Conservation (phyloP, 2,329 filamentous ascomycete species). For the Diaporthe citri region DNA sequence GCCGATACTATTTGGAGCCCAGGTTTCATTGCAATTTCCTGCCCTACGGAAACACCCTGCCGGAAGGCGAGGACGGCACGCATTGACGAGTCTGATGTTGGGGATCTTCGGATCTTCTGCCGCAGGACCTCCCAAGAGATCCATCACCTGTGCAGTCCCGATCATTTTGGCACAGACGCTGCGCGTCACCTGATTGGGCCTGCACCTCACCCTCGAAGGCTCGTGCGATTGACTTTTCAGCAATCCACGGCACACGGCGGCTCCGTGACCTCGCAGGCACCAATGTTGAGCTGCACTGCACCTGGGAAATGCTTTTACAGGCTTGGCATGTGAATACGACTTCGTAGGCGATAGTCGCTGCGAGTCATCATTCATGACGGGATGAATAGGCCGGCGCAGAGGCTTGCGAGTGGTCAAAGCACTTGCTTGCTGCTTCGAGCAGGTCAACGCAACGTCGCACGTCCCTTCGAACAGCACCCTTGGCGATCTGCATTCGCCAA, state of each 20-base stretch:
- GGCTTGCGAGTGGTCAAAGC: conserved; percentile 24
- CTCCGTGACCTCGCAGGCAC: conserved; percentile 9
- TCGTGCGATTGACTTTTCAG: conserved; percentile 7
- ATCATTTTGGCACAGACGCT: conserved; percentile 29
- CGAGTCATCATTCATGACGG: conserved; percentile 23
- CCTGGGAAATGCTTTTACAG: not conserved
- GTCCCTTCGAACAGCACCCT: conserved; percentile 30
- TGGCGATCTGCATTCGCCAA: conserved; percentile 29
- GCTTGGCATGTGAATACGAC: conserved; percentile 30
- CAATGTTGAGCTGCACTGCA: conserved; percentile 13
- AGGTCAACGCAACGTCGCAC: conserved; percentile 21
- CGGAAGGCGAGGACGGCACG: conserved; percentile 12
- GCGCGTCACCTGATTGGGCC: conserved; percentile 27
- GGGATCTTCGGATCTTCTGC: conserved; percentile 25
- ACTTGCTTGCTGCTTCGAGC: conserved; percentile 1
- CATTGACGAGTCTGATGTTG: conserved; percentile 31
- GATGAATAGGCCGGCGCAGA: conserved; percentile 4
- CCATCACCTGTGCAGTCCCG: conserved; percentile 16
- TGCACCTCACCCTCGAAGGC: conserved; percentile 7
- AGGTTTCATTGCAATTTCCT: conserved; percentile 19
- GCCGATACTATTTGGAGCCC: not conserved
- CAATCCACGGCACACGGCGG: not conserved
- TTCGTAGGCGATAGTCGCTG: conserved; percentile 22
- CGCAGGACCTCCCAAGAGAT: conserved; percentile 24
- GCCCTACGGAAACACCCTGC: not conserved